Base-by-base conservation (phyloP, 805 yeast species). In the Spencermartinsiella europaea region DNA sequence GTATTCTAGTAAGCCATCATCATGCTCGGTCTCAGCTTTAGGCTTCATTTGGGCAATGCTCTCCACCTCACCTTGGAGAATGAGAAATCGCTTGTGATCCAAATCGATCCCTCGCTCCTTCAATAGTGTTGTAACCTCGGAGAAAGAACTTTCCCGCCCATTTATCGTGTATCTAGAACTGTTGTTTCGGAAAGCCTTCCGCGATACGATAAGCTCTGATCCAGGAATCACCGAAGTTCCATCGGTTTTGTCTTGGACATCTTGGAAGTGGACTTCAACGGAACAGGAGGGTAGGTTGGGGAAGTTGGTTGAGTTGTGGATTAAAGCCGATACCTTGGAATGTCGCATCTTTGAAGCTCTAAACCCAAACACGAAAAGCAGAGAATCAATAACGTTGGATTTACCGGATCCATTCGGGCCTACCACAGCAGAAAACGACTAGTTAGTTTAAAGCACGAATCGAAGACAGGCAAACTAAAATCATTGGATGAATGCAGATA, bases 401-500 rank as follows among this genome's bases (percentile, higher is more conserved):
- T 93, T 93, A 2, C 99, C 99, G 10, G 96, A 85, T 5, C 99
- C 99, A 64, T 93, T 93, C 3, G 99, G 99, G 0, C 99, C 99
- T 12, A 93, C 97, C 8, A 93, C 95, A 0, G 99, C 98, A 8
- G 96, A 86, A 60, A 93, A 95, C 3, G 95, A 87, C 33, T 90
- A 68, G 58, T 25, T 25, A 25, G 12, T 12, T 25, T 12, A n/a
- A n/a, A n/a, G n/a, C n/a, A n/a, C n/a, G n/a, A n/a, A n/a, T n/a
- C n/a, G n/a, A n/a, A n/a, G n/a, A n/a, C n/a, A n/a, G n/a, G n/a
- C n/a, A n/a, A n/a, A 25, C 12, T 25, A 12, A 25, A 25, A 25
- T 25, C 7, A 25, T 25, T 7, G 12, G 7, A 7, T 25, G 31
- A 25, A 25, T 25, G n/a, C n/a, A n/a, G 31, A 25, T 25, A 25